Percentiles rank a stretch among this genome's conserved stretches.
phyloP scores from a whole-genome alignment of 768 basidiomycete genomes.

The Xerocomus potaroensis region DNA sequence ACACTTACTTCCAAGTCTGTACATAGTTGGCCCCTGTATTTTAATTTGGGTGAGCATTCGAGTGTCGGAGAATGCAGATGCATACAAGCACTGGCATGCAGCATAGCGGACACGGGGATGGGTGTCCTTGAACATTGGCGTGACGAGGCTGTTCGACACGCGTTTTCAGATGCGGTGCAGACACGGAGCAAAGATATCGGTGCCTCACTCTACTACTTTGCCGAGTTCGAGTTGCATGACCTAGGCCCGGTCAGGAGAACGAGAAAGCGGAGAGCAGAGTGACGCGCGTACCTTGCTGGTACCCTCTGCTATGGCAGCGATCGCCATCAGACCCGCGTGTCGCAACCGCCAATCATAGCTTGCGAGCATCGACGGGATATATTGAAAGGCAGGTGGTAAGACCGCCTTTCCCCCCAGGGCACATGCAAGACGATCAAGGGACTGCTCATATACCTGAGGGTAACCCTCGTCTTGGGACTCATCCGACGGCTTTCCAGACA shows the following conservation, averaged over 20 bases:
- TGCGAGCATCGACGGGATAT: slow-evolving; percentile 77
- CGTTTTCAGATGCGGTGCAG: slow-evolving; percentile 1
- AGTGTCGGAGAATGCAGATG: slow-evolving; percentile 5
- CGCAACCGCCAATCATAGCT: slow-evolving; percentile 81
- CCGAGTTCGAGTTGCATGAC: slow-evolving; percentile 79
- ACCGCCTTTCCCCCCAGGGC: slow-evolving; percentile 74
- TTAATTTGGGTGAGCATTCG: not conserved
- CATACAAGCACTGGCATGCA: slow-evolving; percentile 83
- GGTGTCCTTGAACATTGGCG: slow-evolving; percentile 71
- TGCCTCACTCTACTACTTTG: slow-evolving; percentile 71
- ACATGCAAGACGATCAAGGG: slow-evolving; percentile 76
- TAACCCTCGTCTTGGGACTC: slow-evolving; percentile 59
- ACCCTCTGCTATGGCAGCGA: slow-evolving; percentile 83
- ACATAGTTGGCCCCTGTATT: slow-evolving; percentile 74
- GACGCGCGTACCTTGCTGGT: slow-evolving; percentile 53
- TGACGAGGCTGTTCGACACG: slow-evolving; percentile 50
- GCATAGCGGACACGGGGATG: slow-evolving; percentile 74
- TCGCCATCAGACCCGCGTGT: slow-evolving; percentile 84
- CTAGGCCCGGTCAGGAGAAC: slow-evolving; percentile 27
- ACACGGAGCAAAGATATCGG: not conserved
- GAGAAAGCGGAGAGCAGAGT: not conserved
- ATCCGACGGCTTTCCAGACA: slow-evolving; percentile 49
- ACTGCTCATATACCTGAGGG: slow-evolving; percentile 77
- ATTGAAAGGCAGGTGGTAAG: slow-evolving; percentile 76
- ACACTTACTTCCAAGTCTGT: slow-evolving; percentile 74